Evolutionary conservation across 768 basidiomycete genomes (phyloP).

Genomic region (Xerocomus potaroensis): DNA sequence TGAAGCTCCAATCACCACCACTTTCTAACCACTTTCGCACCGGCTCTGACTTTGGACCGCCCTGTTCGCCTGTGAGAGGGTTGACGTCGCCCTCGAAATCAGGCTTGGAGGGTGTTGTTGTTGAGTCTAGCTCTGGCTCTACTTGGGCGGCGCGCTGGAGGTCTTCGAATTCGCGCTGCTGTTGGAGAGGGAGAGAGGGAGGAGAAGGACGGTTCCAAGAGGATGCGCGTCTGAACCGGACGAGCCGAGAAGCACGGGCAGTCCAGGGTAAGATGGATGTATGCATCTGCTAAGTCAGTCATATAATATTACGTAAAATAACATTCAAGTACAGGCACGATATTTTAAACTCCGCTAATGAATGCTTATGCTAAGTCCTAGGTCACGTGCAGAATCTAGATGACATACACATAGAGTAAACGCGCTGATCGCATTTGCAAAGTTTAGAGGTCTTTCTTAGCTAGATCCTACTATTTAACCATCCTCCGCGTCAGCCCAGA

Average conservation of each 20-base stretch:
- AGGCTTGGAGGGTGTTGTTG: constrained; percentile 49
- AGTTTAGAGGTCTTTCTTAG: no score
- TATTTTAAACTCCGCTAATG: background rate
- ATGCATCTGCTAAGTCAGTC: background rate
- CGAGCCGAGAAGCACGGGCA: background rate
- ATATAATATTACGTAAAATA: background rate
- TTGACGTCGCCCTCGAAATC: constrained; percentile 82
- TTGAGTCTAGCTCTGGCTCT: no score
- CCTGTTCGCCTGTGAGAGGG: constrained; percentile 78
- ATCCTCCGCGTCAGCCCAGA: no score
- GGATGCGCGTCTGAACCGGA: background rate
- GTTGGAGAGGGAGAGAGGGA: constrained; percentile 64
- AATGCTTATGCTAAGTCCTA: no score
- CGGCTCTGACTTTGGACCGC: constrained; percentile 86
- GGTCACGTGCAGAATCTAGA: no score
- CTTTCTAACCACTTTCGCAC: constrained; percentile 56
- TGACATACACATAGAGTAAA: no score
- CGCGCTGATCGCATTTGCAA: no score
- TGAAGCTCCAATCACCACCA: constrained; percentile 83
- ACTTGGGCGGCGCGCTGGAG: constrained; percentile 62
- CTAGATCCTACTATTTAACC: no score
- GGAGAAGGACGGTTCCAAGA: constrained; percentile 60
- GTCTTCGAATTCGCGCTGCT: constrained; percentile 87
- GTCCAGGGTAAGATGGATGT: background rate
- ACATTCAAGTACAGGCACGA: background rate